Evolutionary conservation across 768 basidiomycete species (phyloP).

Genomic region (Boletus rubescentipes): DNA sequence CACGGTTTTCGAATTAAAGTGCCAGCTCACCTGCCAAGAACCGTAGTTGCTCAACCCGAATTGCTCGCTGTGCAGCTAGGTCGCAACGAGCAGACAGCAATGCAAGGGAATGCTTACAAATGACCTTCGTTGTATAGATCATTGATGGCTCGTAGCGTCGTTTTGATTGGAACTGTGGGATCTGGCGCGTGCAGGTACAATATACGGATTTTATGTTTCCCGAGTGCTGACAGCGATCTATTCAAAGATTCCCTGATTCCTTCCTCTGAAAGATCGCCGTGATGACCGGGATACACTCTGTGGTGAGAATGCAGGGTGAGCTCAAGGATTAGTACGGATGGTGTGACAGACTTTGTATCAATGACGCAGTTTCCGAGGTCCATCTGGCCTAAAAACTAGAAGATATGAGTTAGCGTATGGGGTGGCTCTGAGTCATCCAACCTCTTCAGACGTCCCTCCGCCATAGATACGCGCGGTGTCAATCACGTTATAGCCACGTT

Average conservation of each 20-base stretch:
- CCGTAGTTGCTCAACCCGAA: constrained; percentile 17
- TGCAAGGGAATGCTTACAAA: constrained; percentile 36
- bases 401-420: background rate
- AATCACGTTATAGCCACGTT: constrained; percentile 18
- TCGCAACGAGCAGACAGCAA: background rate
- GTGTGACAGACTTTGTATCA: constrained; percentile 19
- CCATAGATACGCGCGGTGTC: constrained; percentile 26
- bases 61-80: constrained; percentile 3
- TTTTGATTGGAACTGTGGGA: constrained; percentile 44
- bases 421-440: background rate
- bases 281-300: constrained; percentile 9
- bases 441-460: constrained; percentile 25
- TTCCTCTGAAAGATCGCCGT: constrained; percentile 6
- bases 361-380: constrained; percentile 11
- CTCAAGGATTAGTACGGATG: background rate
- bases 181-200: constrained; percentile 49
- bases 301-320: background rate
- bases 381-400: constrained; percentile 17
- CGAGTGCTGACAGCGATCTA: constrained; percentile 9
- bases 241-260: constrained; percentile 15
- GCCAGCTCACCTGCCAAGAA: constrained; percentile 35
- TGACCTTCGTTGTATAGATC: constrained; percentile 50
- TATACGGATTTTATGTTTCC: constrained; percentile 12
- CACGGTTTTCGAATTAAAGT: background rate
- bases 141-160: constrained; percentile 45